Evolutionary conservation across 176 grass and related monocot species (phyloP), one percentile per base, ranked within the genome.

Genomic region (Aechmea fasciata): DNA sequence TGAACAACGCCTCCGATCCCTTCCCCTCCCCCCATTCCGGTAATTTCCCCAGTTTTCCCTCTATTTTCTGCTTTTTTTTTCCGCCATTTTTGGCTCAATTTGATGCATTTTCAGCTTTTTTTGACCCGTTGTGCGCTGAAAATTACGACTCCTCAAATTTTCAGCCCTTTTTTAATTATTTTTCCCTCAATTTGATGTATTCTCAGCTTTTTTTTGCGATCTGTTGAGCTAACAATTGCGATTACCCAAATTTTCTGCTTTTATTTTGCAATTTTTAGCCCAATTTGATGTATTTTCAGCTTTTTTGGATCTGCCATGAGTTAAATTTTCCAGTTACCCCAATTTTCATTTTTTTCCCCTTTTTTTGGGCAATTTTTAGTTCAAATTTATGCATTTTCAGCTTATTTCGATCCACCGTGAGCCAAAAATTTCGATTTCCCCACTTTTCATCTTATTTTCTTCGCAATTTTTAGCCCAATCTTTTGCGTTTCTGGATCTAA

Each of bases 1-100:
- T 96, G 83, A 64, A 23, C 12, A 66, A 76, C 15, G 13, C 71
- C 41, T 49, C 64, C 26, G 52, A 63, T 41, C 53, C 66, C 50
- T 2, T 71, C 20, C 15, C 63, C 6, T 24, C 47, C 11, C n/a
- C 55, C 17, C n/a, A 57, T 74, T 69, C 78, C 49, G 47, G 78
- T 69, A 22, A 14, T 41, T 50, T 68, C 3, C 28, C 17, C 28
- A 5, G 3, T 11, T 19, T 22, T 17, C 22, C 10, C 17, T 50
- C 24, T 63, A 28, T 17, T 25, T 15, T 49, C 54, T 11, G 13
- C 19, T 63, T 47, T 17, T 17, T 47, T 53, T 18, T 11, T 73
- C 49, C 2, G 11, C 13, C 29, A 41, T 23, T 18, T 20, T 54
- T 23, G 47, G 50, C 11, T 9, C 52, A 47, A 26, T 57, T 71